A percentile compares a stretch with the other conserved stretches of the same genome.
These are phyloP conservation scores for Cryoendolithus antarcticus DNA, from an alignment of 2,329 filamentous ascomycete species.

Conservation along the genomic window DNA sequence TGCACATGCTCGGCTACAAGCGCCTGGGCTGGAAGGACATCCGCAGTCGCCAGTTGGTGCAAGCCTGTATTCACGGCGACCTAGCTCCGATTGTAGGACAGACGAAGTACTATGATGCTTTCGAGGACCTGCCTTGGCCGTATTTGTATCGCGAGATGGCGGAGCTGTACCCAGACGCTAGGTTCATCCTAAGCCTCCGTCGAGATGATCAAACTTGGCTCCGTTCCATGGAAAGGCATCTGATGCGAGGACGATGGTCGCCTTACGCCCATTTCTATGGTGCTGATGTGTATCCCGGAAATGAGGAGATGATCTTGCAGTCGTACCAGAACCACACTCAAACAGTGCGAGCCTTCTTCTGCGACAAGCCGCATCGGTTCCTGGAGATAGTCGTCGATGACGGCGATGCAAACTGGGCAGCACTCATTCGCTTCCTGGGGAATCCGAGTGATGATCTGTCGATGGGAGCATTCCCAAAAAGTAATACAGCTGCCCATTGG, in stretches of 20 bases:
- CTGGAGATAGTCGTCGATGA: constrained; percentile 15
- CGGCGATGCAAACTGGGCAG: constrained; percentile 13
- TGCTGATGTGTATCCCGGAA: constrained; percentile 11
- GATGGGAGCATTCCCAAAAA: constrained; percentile 11
- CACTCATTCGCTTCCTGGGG: constrained; percentile 11
- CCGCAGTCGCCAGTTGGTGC: constrained; percentile 18
- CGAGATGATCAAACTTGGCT: constrained; percentile 20
- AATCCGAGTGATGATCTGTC: constrained; percentile 11
- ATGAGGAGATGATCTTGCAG: constrained; percentile 13
- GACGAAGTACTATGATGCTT: constrained; percentile 19
- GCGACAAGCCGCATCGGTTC: constrained; percentile 10
- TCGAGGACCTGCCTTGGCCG: constrained; percentile 21
- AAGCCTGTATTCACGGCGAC: constrained; percentile 18
- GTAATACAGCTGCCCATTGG: constrained; percentile 18
- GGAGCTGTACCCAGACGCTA: constrained; percentile 16
- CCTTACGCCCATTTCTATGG: constrained; percentile 16
- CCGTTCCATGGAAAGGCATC: constrained; percentile 16
- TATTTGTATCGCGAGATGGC: constrained; percentile 19
- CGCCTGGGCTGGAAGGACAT: constrained; percentile 21
- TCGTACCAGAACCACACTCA: constrained; percentile 14
- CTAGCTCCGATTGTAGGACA: constrained; percentile 11
- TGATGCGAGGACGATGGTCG: constrained; percentile 16
- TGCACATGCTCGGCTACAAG: constrained; percentile 18
- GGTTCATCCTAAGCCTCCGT: constrained; percentile 18
- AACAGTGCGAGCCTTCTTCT: constrained; percentile 13